phyloP scores from a whole-genome alignment of 768 basidiomycete genomes.

The button mushroom (Agaricus bisporus) region DNA sequence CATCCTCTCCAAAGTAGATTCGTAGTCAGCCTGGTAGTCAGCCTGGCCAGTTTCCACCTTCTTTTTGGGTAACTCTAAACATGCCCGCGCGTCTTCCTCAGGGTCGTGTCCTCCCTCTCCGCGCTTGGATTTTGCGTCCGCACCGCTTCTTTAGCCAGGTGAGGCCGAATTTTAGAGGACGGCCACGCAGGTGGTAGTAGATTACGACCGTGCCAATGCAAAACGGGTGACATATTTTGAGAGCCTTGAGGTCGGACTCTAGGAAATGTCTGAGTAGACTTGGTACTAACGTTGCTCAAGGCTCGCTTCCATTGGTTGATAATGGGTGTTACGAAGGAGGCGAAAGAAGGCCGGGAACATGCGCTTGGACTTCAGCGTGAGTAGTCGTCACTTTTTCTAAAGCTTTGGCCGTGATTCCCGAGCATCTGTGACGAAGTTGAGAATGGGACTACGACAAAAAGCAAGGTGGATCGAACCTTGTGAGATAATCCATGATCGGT shows the following conservation, averaged over 20 bases:
- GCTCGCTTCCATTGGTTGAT: conserved; percentile 18
- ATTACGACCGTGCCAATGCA: conserved; percentile 90
- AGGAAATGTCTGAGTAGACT: conserved; percentile 94
- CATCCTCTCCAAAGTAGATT: conserved; percentile 87
- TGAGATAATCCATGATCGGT: conserved; percentile 88
- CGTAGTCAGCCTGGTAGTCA: conserved; percentile 83
- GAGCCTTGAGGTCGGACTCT: conserved; percentile 86
- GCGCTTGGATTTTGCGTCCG: conserved; percentile 76
- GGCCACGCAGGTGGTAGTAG: conserved; percentile 90
- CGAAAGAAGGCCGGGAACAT: conserved; percentile 59
- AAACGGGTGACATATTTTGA: conserved; percentile 79
- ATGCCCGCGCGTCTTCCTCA: conserved; percentile 90
- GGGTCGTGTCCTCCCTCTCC: conserved; percentile 91
- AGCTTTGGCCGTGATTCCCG: conserved; percentile 80
- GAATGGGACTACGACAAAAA: background rate
- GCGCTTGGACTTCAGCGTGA: conserved; percentile 69
- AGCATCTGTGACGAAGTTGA: conserved; percentile 54
- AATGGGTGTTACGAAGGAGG: conserved; percentile 40
- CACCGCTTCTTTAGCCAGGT: conserved; percentile 98
- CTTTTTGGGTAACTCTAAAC: conserved; percentile 74
- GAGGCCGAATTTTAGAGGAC: conserved; percentile 89
- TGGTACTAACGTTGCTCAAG: conserved; percentile 43
- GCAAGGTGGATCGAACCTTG: conserved; percentile 46
- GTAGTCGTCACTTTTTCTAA: conserved; percentile 71
- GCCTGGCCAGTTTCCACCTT: conserved; percentile 73